phyloP scores from a whole-genome alignment of 129 eudicot species.

The Lactuca saligna region DNA sequence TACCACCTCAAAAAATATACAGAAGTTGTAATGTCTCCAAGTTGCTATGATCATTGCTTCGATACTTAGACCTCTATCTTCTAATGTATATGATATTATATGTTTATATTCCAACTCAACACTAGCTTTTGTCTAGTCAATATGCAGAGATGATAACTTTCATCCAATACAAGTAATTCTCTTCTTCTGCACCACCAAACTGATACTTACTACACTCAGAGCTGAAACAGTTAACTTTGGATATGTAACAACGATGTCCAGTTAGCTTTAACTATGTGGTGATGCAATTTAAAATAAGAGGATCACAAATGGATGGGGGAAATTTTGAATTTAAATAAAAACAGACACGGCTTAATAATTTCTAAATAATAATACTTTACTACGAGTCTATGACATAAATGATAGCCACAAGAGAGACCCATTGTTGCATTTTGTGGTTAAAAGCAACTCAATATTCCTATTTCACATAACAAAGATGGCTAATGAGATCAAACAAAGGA shows the following conservation, averaged over 20 bases:
- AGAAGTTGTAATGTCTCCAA: background rate
- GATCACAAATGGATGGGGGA: background rate
- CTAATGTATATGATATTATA: background rate
- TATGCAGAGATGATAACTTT: slow-evolving; percentile 9
- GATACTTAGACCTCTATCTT: background rate
- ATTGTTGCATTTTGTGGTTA: slow-evolving; percentile 8
- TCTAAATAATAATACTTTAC: slow-evolving; percentile 10
- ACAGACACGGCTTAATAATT: background rate
- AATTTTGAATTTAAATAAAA: background rate
- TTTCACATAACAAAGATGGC: slow-evolving; percentile 19
- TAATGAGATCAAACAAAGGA: slow-evolving; percentile 28
- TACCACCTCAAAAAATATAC: slow-evolving; percentile 2
- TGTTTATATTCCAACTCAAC: slow-evolving; percentile 13
- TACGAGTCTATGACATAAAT: slow-evolving; percentile 9
- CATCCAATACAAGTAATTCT: slow-evolving; percentile 1
- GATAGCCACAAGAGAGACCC: slow-evolving; percentile 12
- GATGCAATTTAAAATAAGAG: background rate
- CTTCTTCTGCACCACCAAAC: slow-evolving; percentile 4
- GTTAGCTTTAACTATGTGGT: background rate
- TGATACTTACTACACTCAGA: background rate
- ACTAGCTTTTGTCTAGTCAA: background rate
- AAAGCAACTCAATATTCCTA: slow-evolving; percentile 26
- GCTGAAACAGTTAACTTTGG: background rate
- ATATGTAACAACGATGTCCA: background rate
- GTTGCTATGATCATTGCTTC: slow-evolving; percentile 1